A percentile compares a stretch with the other conserved stretches of the same genome.
phyloP scores from a whole-genome alignment of 2,329 filamentous ascomycete genomes.

The Sarocladiaceae sp. region DNA sequence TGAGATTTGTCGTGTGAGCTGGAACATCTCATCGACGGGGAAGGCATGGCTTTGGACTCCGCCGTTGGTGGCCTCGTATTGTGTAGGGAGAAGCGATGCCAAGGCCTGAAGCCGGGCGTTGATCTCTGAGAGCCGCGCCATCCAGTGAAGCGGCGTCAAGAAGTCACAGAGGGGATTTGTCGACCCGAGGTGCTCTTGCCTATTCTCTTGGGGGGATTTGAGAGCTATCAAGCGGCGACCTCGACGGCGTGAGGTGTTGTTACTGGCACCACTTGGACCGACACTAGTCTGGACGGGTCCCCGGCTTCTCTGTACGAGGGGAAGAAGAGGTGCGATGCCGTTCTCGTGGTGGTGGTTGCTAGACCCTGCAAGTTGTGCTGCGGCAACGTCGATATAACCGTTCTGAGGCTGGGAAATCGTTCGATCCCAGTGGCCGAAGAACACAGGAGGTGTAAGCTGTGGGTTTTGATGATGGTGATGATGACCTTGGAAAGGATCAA shows the following conservation, averaged over 20 bases:
- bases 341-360: not conserved
- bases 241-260: not conserved
- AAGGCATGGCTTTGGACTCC: slow-evolving; percentile 23
- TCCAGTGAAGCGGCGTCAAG: slow-evolving; percentile 24
- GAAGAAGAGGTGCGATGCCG: too few relatives aligned
- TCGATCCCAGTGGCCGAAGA: slow-evolving; percentile 1
- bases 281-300: not conserved
- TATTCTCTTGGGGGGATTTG: not conserved
- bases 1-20: slow-evolving; percentile 32
- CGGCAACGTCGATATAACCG: not conserved
- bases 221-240: slow-evolving; percentile 28
- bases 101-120: slow-evolving; percentile 34
- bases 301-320: not conserved
- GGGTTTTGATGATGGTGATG: slow-evolving; percentile 13
- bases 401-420: not conserved
- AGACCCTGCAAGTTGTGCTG: not conserved
- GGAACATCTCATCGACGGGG: slow-evolving; percentile 37
- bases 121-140: slow-evolving; percentile 34
- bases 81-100: slow-evolving; percentile 26
- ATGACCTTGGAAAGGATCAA: slow-evolving; percentile 12
- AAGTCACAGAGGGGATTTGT: not conserved
- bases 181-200: not conserved
- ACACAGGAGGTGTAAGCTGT: not conserved
- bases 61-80: slow-evolving; percentile 15
- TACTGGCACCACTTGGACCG: not conserved